Conservation (phyloP, 768 basidiomycete genomes). For the Pulveroboletus ravenelii region DNA sequence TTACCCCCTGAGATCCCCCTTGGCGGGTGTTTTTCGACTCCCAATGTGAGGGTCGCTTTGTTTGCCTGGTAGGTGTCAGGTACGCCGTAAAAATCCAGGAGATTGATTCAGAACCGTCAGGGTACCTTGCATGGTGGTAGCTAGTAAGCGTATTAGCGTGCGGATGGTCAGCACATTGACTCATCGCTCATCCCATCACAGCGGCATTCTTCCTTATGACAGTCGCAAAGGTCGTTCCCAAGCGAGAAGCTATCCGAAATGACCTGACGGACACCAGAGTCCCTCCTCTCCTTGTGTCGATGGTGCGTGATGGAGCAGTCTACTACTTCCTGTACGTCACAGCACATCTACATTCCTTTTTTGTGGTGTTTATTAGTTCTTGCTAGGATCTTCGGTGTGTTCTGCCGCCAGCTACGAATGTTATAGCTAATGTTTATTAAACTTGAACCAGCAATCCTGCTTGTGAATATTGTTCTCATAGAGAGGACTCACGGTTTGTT, state of each 20-base stretch:
- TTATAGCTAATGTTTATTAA: background rate
- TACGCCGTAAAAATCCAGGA: background rate
- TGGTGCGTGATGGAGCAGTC: slow-evolving; percentile 4
- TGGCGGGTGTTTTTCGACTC: background rate
- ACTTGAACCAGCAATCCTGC: background rate
- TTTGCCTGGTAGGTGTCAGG: background rate
- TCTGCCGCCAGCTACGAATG: background rate
- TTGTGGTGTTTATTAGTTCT: background rate
- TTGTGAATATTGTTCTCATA: background rate
- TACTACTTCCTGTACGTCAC: slow-evolving; percentile 1
- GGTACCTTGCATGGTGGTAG: slow-evolving; percentile 5
- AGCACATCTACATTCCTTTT: background rate
- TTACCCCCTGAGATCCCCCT: background rate
- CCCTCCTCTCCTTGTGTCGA: slow-evolving; percentile 1
- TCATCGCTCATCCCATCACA: background rate
- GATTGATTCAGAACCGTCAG: background rate
- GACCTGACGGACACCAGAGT: background rate
- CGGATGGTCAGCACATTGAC: background rate
- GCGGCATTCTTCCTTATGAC: slow-evolving; percentile 5
- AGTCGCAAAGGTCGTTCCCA: background rate
- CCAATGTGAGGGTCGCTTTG: background rate
- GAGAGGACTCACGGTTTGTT: background rate
- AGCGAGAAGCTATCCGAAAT: background rate
- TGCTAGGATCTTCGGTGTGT: background rate
- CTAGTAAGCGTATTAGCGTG: background rate